Evolutionary conservation across 305 asterid genomes (phyloP), one percentile per base, ranked within the genome.

Genomic region (Solanum aculeatissimum): DNA sequence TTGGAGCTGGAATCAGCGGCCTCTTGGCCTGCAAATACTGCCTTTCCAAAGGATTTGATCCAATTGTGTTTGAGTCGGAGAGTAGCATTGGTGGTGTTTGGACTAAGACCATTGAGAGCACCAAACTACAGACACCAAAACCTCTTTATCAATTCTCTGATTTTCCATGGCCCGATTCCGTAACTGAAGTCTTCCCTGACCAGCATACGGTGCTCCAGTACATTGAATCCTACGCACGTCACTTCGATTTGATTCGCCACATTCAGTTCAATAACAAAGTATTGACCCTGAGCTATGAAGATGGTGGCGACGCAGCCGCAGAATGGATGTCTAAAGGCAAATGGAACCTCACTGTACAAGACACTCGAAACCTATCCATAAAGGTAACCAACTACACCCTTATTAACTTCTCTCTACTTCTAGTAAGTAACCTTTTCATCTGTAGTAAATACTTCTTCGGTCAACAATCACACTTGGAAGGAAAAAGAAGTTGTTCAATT

Each of bases 331-430:
- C 71, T 9, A 75, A 74, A 21, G 91, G 90, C 49, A 89, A 85
- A 25, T 90, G 93, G 93, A 85, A 70, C 47, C 83, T 90, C 18
- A 83, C 87, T 15, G 87, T 85, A 32, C 87, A 87, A 23, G 80
- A 90, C 68, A 80, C 87, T 27, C 32, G 16, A 53, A 85, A 35
- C 49, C 88, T 21, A 16, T 42, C 55, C 19, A 43, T 83, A 16
- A 74, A 87, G 90, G 89, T 87, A 60, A 12, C 12, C 40, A 35
- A 35, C 40, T 32, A 32, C 38, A 32, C 38, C 21, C 51, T 43
- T 35, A 35, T 35, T 35, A 35, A 35, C 40, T 7, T 40, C 45
- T 40, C 45, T 7, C 45, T 40, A 32, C 38, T 32, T 32, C 38
- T 32, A 32, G 9, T 6, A 40, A 40, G 3, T 40, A 7, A 40